Evolutionary conservation across 345 rosid genomes (phyloP).

Genomic region (Rhodamnia argentea): DNA sequence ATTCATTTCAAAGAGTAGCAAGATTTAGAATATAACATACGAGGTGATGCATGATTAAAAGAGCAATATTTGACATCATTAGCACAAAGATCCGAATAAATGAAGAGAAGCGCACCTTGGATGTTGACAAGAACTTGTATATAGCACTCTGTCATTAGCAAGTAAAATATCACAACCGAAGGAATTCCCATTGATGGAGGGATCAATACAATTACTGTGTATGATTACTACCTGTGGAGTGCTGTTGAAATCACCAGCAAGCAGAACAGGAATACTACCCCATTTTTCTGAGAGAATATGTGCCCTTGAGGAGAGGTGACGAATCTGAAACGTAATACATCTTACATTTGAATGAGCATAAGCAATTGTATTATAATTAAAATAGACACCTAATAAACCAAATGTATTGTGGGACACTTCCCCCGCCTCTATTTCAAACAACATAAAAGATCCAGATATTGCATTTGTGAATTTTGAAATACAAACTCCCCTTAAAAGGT

Average conservation of each 20-base stretch:
- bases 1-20: not conserved
- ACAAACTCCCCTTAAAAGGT: not conserved
- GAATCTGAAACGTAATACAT: constrained; percentile 25
- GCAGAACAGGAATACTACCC: constrained; percentile 52
- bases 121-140: constrained; percentile 62
- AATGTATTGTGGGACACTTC: not conserved
- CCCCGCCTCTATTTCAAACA: not conserved
- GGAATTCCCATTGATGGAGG: not conserved
- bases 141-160: constrained; percentile 55
- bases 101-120: constrained; percentile 32
- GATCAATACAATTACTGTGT: not conserved
- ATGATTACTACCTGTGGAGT: constrained; percentile 48
- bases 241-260: constrained; percentile 53
- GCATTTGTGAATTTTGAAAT: not conserved
- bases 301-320: constrained; percentile 58
- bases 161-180: not conserved
- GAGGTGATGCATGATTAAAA: not conserved
- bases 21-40: not conserved
- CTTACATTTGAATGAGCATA: not conserved
- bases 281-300: constrained; percentile 53
- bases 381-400: not conserved
- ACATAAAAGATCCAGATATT: not conserved
- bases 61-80: not conserved
- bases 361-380: not conserved
- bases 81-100: not conserved